Evolutionary conservation across 805 yeast species (phyloP).

Genomic region (Metschnikowia drakensbergensis): DNA sequence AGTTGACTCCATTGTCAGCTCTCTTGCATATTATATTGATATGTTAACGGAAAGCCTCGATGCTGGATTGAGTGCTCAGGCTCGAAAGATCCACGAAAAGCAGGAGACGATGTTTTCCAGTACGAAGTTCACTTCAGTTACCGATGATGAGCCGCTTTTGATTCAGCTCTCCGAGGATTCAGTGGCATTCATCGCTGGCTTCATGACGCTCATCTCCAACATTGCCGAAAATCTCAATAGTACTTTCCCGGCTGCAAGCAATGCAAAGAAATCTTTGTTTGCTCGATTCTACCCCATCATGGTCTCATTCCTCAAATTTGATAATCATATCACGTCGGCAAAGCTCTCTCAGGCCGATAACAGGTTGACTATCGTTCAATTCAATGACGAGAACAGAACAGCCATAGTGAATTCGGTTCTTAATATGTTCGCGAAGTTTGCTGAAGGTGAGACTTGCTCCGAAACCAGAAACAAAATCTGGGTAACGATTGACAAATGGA

Average conservation of each 20-base stretch:
- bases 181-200: constrained; percentile 66
- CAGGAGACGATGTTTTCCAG: constrained; percentile 27
- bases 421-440: constrained; percentile 49
- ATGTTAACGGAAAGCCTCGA: constrained; percentile 41
- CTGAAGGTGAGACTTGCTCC: constrained; percentile 35
- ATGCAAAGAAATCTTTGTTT: constrained; percentile 23
- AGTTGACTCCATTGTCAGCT: constrained; percentile 51
- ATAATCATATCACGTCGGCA: constrained; percentile 29
- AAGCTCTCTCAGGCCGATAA: constrained; percentile 10
- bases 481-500: constrained; percentile 68
- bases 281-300: constrained; percentile 33
- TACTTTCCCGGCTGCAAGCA: constrained; percentile 24
- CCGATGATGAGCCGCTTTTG: constrained; percentile 23
- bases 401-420: constrained; percentile 39
- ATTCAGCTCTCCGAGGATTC: constrained; percentile 77
- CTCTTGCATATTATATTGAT: constrained; percentile 51
- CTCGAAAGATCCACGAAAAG: constrained; percentile 30
- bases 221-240: constrained; percentile 28
- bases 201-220: constrained; percentile 56
- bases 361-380: constrained; percentile 20
- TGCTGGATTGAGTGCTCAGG: constrained; percentile 28
- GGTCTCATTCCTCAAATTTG: constrained; percentile 35
- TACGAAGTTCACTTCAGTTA: constrained; percentile 2
- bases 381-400: constrained; percentile 36
- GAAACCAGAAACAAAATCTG: constrained; percentile 51